phyloP scores from a whole-genome alignment of 768 basidiomycete species.

The Tricholoma matsutake region DNA sequence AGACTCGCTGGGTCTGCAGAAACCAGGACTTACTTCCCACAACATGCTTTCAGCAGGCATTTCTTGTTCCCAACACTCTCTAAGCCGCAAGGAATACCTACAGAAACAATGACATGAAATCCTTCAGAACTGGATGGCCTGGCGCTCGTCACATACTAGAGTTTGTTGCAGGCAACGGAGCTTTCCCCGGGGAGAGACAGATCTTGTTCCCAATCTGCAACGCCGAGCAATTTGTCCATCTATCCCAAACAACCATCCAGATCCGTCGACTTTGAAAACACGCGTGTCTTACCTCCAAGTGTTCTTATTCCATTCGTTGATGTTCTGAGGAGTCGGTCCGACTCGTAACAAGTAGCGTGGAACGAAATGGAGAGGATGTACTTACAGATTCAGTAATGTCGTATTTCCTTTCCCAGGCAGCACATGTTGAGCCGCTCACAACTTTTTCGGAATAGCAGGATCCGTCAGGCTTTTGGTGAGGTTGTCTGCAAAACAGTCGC shows the following conservation, averaged over 20 bases:
- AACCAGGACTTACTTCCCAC: conserved; percentile 8
- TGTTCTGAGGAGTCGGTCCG: background rate
- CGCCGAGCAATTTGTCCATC: background rate
- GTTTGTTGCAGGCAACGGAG: background rate
- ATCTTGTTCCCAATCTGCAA: background rate
- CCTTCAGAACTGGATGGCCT: background rate
- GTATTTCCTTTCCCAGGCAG: background rate
- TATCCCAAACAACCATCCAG: background rate
- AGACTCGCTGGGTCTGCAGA: background rate
- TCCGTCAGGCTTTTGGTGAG: background rate
- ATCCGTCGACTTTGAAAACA: background rate
- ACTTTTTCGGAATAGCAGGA: background rate
- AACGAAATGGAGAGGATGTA: background rate
- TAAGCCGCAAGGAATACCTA: conserved; percentile 12
- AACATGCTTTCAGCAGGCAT: conserved; percentile 13
- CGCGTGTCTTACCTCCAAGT: background rate
- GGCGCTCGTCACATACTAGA: background rate
- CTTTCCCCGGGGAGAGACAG: background rate
- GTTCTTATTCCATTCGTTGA: background rate
- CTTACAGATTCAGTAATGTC: background rate
- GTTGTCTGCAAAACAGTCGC: background rate
- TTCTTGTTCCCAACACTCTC: conserved; percentile 13
- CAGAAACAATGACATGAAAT: background rate
- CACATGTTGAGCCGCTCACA: background rate
- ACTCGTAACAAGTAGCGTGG: background rate